phyloP scores from a whole-genome alignment of 2,329 filamentous ascomycete genomes.

The Zasmidium angulare region DNA sequence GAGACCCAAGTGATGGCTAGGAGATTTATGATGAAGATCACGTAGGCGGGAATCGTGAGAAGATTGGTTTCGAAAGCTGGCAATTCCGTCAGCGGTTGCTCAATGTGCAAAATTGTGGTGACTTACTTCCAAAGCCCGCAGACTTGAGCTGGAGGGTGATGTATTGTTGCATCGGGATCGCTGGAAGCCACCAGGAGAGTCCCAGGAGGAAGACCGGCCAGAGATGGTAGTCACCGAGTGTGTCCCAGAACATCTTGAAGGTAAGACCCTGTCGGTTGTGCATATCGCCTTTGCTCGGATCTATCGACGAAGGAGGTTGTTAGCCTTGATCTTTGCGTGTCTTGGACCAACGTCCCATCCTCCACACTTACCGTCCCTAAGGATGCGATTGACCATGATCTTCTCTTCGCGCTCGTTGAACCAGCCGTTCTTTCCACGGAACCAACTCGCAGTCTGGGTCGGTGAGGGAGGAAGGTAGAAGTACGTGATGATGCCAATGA shows the following conservation, averaged over 20 bases:
- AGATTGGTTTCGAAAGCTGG: constrained; percentile 43
- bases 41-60: constrained; percentile 45
- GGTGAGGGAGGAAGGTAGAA: constrained; percentile 60
- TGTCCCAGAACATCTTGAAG: constrained; percentile 50
- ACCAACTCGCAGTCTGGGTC: constrained; percentile 61
- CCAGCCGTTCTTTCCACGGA: constrained; percentile 63
- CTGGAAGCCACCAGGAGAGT: constrained; percentile 42
- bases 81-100: not conserved
- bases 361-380: too few species aligned
- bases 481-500: constrained; percentile 55
- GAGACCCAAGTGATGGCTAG: constrained; percentile 47
- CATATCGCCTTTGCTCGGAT: constrained; percentile 62
- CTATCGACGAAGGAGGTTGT: too few species aligned
- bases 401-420: constrained; percentile 61
- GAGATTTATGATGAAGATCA: constrained; percentile 53
- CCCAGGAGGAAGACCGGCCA: constrained; percentile 57
- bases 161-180: constrained; percentile 40
- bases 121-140: constrained; percentile 37
- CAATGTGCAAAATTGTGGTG: too few species aligned
- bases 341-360: too few species aligned
- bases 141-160: constrained; percentile 42
- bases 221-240: constrained; percentile 55
- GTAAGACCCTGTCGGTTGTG: constrained; percentile 57
- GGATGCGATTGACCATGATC: constrained; percentile 63
- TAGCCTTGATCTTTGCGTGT: too few species aligned